Conservation (phyloP, 1,284 basidiomycete species). For the Stereum hirsutum region DNA sequence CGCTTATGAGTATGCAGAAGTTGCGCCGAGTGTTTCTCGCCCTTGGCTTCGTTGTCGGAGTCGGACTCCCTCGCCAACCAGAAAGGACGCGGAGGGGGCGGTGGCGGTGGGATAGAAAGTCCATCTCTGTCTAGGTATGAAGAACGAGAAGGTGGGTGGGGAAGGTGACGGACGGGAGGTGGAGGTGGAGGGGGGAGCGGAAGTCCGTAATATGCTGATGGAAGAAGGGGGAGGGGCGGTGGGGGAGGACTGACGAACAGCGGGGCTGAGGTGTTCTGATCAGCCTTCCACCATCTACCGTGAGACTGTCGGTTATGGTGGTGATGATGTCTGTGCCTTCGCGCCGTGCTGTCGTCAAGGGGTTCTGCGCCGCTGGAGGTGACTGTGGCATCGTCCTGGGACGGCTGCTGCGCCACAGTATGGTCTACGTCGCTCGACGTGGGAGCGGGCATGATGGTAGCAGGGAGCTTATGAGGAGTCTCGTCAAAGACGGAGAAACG, state of each 20-base stretch:
- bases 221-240: background rate
- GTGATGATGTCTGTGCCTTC: constrained; percentile 6
- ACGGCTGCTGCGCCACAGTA: background rate
- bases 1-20: too few species aligned
- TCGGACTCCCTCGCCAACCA: too few species aligned
- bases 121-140: background rate
- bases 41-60: too few species aligned
- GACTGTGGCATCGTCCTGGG: background rate
- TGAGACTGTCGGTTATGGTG: constrained; percentile 7
- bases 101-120: background rate
- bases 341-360: background rate
- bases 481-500: constrained; percentile 54
- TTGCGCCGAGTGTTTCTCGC: too few species aligned
- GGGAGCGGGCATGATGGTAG: constrained; percentile 3
- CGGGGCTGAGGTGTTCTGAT: background rate
- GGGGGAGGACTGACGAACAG: background rate
- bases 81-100: constrained; percentile 3
- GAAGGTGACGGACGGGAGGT: background rate
- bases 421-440: background rate
- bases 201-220: background rate
- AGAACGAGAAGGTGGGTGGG: background rate
- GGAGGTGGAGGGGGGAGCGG: constrained; percentile 3
- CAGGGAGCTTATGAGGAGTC: constrained; percentile 29
- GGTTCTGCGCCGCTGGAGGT: background rate
- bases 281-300: background rate